phyloP scores from a whole-genome alignment of 108 stramenopile genomes.

The Fragilaria radians region DNA sequence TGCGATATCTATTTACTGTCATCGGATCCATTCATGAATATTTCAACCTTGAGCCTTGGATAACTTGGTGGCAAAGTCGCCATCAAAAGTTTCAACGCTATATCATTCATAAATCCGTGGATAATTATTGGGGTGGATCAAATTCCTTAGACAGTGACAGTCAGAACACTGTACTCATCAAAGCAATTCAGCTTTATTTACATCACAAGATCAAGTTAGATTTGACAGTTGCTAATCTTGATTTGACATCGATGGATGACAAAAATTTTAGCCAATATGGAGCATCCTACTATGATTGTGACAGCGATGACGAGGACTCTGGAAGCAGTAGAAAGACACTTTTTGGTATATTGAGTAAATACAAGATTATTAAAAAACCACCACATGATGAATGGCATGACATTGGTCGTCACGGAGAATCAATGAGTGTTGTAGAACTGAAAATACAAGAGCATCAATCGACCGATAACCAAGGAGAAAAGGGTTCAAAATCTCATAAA shows the following conservation, averaged over 20 bases:
- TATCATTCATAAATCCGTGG: constrained; percentile 15
- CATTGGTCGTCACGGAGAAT: constrained; percentile 13
- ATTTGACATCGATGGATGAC: constrained; percentile 25
- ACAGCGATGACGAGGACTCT: constrained; percentile 14
- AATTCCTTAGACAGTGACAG: constrained; percentile 20
- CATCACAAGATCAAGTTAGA: constrained; percentile 22
- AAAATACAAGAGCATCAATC: constrained; percentile 16
- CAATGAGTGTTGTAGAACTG: constrained; percentile 9
- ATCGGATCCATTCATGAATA: neutral
- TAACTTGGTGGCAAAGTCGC: neutral
- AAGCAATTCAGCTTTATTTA: constrained; percentile 39
- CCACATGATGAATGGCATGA: constrained; percentile 28
- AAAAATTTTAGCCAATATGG: neutral
- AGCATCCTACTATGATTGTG: constrained; percentile 5
- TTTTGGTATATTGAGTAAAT: constrained; percentile 23
- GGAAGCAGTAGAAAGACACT: constrained; percentile 9
- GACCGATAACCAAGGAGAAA: constrained; percentile 6
- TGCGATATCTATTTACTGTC: constrained; percentile 21
- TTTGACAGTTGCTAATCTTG: constrained; percentile 18
- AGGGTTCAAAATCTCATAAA: constrained; percentile 2
- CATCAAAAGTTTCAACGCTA: constrained; percentile 18
- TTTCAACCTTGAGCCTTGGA: neutral
- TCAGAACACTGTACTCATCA: constrained; percentile 37
- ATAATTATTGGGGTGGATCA: constrained; percentile 16
- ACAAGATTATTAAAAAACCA: constrained; percentile 24